These are phyloP conservation scores for Scleroderma citrinum DNA, from an alignment of 768 basidiomycete species.

Conservation along the genomic window DNA sequence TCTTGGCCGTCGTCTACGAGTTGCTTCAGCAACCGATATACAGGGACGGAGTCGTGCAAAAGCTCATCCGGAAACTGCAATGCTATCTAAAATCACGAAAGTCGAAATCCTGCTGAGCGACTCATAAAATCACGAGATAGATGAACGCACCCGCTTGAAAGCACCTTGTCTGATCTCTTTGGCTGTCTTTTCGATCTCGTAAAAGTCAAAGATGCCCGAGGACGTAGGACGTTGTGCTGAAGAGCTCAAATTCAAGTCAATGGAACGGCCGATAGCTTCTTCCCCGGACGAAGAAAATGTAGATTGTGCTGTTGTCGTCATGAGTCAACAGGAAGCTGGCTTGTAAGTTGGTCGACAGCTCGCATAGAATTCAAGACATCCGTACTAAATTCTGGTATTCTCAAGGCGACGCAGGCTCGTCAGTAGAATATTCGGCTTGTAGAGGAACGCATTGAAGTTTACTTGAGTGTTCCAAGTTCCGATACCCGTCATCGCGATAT, in stretches of 20 bases:
- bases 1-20: conserved; percentile 43
- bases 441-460: no score
- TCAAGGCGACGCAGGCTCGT: no score
- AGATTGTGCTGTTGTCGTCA: conserved; percentile 3
- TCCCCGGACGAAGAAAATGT: conserved; percentile 54
- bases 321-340: neutral
- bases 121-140: neutral
- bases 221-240: conserved; percentile 25
- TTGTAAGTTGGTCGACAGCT: no score
- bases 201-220: conserved; percentile 54
- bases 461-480: no score
- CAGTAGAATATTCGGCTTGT: no score
- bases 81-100: conserved; percentile 49
- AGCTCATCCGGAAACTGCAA: conserved; percentile 97
- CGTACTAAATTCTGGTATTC: no score
- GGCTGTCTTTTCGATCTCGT: conserved; percentile 68
- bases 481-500: no score
- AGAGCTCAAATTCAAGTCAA: conserved; percentile 41
- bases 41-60: conserved; percentile 76
- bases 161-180: conserved; percentile 52
- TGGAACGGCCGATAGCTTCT: conserved; percentile 53
- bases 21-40: conserved; percentile 63
- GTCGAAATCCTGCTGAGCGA: conserved; percentile 1
- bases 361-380: no score
- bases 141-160: conserved; percentile 59